phyloP scores from a whole-genome alignment of 441 rosid species.

The Melastoma candidum region DNA sequence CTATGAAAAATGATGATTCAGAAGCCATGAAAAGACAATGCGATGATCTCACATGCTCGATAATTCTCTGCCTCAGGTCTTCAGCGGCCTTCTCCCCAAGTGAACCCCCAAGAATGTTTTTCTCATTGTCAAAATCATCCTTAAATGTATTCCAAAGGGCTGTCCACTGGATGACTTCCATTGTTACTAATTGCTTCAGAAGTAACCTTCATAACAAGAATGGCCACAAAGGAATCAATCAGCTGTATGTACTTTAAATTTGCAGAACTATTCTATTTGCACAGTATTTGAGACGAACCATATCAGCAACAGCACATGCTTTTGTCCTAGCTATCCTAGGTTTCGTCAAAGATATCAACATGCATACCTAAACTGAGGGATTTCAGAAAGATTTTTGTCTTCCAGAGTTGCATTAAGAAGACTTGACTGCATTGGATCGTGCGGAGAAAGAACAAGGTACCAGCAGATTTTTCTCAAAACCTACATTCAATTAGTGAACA shows the following conservation, averaged over 20 bases:
- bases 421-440: conserved; percentile 94
- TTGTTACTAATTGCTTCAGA: conserved; percentile 81
- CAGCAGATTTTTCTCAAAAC: conserved; percentile 91
- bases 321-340: too few relatives aligned
- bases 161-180: conserved; percentile 98
- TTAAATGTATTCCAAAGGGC: conserved; percentile 76
- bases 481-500: conserved; percentile 23
- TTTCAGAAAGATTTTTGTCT: conserved; percentile 75
- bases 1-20: background rate
- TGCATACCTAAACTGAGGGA: conserved; percentile 71
- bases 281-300: too few relatives aligned
- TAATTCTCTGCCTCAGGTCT: conserved; percentile 81
- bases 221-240: background rate
- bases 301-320: too few relatives aligned
- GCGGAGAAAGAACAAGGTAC: conserved; percentile 80
- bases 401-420: conserved; percentile 79
- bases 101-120: conserved; percentile 78
- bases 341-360: background rate
- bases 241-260: too few relatives aligned
- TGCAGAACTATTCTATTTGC: too few relatives aligned
- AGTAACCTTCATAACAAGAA: conserved; percentile 40
- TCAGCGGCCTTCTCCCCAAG: conserved; percentile 91
- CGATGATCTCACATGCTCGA: conserved; percentile 59
- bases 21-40: conserved; percentile 1
- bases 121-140: conserved; percentile 85